Evolutionary conservation across 2,329 filamentous ascomycete genomes (phyloP), one percentile per base, ranked within the genome.

Genomic region (Colletotrichum sp.): DNA sequence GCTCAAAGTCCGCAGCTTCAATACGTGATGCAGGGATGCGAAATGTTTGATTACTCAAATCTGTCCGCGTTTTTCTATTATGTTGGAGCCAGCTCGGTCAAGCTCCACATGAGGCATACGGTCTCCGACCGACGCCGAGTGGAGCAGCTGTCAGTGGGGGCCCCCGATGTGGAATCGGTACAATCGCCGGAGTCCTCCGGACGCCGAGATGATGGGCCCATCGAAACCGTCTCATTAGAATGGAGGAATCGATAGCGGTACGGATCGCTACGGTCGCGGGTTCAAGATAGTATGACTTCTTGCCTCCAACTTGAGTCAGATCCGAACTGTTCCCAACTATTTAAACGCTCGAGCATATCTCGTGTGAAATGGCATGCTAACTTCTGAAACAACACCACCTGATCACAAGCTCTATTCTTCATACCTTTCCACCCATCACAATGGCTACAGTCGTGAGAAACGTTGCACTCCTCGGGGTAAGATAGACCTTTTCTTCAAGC

Each of bases 401-500:
- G 1, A 49, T 49, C 6, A 13, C 44, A 49, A 13, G 44, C 44
- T 22, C 2, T 4, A 49, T 49, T 1, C 9, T 49, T 6, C 0
- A n/a, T n/a, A n/a, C n/a, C 9, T 4, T 2, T 0, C 9, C 1
- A 49, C 0, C 9, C n/a, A 49, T n/a, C 19, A 22, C n/a, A 49
- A 22, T 49, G 44, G 11, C 44, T 13, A 13, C 44, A 22, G 1
- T 49, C n/a, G 6, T 49, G n/a, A 22, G 44, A 13, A 22, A 49
- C 11, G 44, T 13, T 49, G n/a, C 44, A 22, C 44, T 49, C 11
- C 44, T 49, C 4, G 44, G 44, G 2, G 44, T 49, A 49, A 4
- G 44, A 2, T 49, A 2, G 19, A 49, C 39, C 39, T 1, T 12
- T n/a, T 11, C 39, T n/a, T 49, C 1, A 12, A 49, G 5, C 39